Evolutionary conservation across 768 basidiomycete species (phyloP).

Genomic region (Lactifluus subvellereus): DNA sequence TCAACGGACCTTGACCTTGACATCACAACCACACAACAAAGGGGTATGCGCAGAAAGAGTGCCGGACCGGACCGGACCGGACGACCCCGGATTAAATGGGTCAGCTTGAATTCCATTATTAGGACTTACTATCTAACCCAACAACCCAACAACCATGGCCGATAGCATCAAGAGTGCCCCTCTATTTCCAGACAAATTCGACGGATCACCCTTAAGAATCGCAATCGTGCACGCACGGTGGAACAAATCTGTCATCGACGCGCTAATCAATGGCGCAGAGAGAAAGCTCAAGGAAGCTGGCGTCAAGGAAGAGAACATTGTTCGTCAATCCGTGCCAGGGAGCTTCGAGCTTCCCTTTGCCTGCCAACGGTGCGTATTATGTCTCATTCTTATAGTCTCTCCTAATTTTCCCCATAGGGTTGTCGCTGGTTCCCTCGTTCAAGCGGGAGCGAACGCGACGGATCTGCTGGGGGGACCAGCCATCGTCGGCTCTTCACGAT

Average conservation of each 20-base stretch:
- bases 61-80: conserved; percentile 2
- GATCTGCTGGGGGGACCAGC: conserved; percentile 71
- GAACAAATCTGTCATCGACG: conserved; percentile 85
- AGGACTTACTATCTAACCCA: neutral
- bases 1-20: neutral
- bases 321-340: conserved; percentile 88
- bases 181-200: conserved; percentile 53
- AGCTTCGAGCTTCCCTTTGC: conserved; percentile 90
- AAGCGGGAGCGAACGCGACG: conserved; percentile 68
- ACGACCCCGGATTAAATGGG: neutral
- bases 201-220: conserved; percentile 76
- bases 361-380: conserved; percentile 62
- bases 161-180: conserved; percentile 75
- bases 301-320: conserved; percentile 86
- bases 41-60: too few relatives aligned
- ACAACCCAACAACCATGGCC: conserved; percentile 10
- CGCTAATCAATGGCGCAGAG: conserved; percentile 75
- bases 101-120: too few relatives aligned
- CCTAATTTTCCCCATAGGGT: conserved; percentile 45
- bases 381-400: neutral
- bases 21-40: neutral
- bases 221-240: conserved; percentile 96
- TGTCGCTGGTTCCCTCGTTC: conserved; percentile 81
- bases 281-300: conserved; percentile 77
- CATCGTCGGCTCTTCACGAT: conserved; percentile 43